phyloP scores from a whole-genome alignment of 306 rosid genomes.

The Pyrus communis region DNA sequence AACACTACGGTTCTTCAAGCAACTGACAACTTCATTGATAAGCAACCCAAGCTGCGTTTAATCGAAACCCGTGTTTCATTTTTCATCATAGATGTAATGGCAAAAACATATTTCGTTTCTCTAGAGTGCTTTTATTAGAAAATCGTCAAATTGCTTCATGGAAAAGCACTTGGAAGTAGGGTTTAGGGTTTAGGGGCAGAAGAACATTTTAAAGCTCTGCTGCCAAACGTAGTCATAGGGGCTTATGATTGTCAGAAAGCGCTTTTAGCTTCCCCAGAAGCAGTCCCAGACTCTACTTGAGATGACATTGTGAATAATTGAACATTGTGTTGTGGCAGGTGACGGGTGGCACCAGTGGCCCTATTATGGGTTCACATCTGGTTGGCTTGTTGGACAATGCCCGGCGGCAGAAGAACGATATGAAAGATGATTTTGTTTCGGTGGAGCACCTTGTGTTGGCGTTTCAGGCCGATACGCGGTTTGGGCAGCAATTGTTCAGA shows the following conservation, averaged over 20 bases:
- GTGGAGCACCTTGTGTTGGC: constrained; percentile 87
- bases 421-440: constrained; percentile 80
- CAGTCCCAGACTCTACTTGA: neutral
- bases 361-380: constrained; percentile 56
- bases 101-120: neutral
- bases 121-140: neutral
- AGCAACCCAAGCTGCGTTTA: constrained; percentile 66
- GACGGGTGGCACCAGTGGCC: constrained; percentile 75
- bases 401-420: constrained; percentile 56
- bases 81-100: neutral
- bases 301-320: neutral
- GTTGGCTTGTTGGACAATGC: constrained; percentile 53
- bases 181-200: neutral
- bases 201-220: neutral
- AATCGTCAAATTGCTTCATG: neutral
- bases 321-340: constrained; percentile 35
- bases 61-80: neutral
- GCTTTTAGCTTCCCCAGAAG: neutral
- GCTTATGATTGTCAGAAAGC: neutral
- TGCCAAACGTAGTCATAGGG: neutral
- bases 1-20: constrained; percentile 87
- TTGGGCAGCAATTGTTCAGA: constrained; percentile 80
- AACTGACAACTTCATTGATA: constrained; percentile 68
- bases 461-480: constrained; percentile 58
- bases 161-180: neutral